Conservation (phyloP, 768 basidiomycete genomes). For the Termitomyces sp. region DNA sequence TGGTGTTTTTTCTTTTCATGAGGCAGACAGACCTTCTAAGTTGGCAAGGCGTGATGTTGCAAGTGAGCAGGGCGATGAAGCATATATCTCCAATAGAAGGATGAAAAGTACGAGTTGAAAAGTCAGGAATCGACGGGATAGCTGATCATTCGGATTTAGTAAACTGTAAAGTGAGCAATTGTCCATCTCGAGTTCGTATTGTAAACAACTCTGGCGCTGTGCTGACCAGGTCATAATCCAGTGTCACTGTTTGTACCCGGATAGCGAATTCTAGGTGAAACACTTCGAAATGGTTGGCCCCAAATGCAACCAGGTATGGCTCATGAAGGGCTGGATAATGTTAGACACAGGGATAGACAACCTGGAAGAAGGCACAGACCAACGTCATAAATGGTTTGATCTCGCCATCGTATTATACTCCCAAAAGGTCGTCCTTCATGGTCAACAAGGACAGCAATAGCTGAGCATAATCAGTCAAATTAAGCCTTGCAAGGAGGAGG, state of each 20-base stretch:
- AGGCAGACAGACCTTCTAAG: no score
- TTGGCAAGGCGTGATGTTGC: not conserved
- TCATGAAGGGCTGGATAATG: slow-evolving; percentile 55
- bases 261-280: slow-evolving; percentile 64
- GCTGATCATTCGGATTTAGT: not conserved
- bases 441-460: slow-evolving; percentile 7
- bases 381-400: not conserved
- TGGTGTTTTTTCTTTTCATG: no score
- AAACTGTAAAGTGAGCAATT: slow-evolving; percentile 11
- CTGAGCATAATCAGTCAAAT: not conserved
- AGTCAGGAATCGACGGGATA: not conserved
- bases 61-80: not conserved
- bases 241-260: slow-evolving; percentile 63
- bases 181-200: slow-evolving; percentile 6
- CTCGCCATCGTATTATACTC: slow-evolving; percentile 4
- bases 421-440: slow-evolving; percentile 1
- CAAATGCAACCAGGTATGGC: slow-evolving; percentile 76
- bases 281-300: slow-evolving; percentile 71
- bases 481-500: not conserved
- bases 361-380: slow-evolving; percentile 1
- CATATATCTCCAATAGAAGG: not conserved
- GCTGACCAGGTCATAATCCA: slow-evolving; percentile 12
- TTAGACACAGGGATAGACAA: not conserved
- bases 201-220: slow-evolving; percentile 5
- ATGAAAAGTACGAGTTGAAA: not conserved